Conservation (phyloP, 2,329 filamentous ascomycete genomes). For the Monosporascus cannonballus region DNA sequence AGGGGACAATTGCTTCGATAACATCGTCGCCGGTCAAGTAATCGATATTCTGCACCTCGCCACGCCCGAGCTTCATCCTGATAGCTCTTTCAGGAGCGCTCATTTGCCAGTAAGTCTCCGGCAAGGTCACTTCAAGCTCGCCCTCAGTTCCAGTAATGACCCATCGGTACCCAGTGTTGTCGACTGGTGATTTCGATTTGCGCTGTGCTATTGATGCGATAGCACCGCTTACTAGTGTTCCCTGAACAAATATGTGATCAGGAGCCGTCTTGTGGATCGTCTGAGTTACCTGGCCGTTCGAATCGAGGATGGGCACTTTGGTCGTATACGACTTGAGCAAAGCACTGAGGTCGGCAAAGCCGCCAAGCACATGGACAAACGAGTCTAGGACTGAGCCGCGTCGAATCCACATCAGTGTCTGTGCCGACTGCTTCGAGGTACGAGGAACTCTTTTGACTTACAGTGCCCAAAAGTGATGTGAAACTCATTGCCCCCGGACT, state of each 20-base stretch:
- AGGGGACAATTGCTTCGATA: slow-evolving; percentile 4
- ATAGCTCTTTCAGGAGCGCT: slow-evolving; percentile 7
- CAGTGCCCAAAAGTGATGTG: slow-evolving; percentile 24
- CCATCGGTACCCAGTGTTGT: slow-evolving; percentile 24
- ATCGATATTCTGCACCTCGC: slow-evolving; percentile 6
- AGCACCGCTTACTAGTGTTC: slow-evolving; percentile 23
- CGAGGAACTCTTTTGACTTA: slow-evolving; percentile 8
- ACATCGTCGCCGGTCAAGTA: slow-evolving; percentile 4
- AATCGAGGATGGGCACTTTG: slow-evolving; percentile 14
- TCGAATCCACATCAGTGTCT: no score
- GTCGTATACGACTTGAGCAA: slow-evolving; percentile 20
- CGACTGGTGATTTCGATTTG: slow-evolving; percentile 12
- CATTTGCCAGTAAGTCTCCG: slow-evolving; percentile 13
- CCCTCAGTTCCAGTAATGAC: slow-evolving; percentile 31
- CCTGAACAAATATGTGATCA: slow-evolving; percentile 30
- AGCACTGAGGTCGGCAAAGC: slow-evolving; percentile 20
- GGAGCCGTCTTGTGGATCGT: slow-evolving; percentile 21
- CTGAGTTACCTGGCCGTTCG: slow-evolving; percentile 15
- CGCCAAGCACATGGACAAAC: slow-evolving; percentile 27
- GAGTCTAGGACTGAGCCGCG: slow-evolving; percentile 24
- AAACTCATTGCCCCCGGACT: slow-evolving; percentile 15
- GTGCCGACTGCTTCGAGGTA: no score
- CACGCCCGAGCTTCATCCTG: slow-evolving; percentile 11
- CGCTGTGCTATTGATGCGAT: slow-evolving; percentile 23
- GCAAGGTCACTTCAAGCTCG: slow-evolving; percentile 23